Percentiles rank a stretch among this genome's conserved stretches.
Conservation (phyloP, 176 grass and related monocot species). For the Musa beccarii region DNA sequence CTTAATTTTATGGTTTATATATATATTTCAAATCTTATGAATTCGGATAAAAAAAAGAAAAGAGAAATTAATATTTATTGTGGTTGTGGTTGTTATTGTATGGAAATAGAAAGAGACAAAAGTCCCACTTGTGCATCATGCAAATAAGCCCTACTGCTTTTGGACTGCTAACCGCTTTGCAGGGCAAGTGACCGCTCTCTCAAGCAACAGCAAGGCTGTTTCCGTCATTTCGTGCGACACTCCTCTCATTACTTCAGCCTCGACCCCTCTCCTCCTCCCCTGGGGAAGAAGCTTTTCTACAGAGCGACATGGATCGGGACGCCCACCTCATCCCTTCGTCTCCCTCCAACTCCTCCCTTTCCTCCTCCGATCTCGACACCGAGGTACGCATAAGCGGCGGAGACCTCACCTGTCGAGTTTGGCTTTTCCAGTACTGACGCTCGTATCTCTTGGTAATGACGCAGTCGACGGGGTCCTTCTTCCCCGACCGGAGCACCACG, state of each 20-base stretch:
- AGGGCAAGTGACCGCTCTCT: no score
- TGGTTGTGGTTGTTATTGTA: no score
- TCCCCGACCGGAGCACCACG: slow-evolving; percentile 82
- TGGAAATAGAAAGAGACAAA: no score
- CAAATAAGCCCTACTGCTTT: no score
- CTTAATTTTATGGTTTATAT: no score
- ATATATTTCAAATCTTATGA: no score
- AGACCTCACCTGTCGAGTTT: background rate
- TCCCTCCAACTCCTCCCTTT: slow-evolving; percentile 66
- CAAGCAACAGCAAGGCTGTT: background rate
- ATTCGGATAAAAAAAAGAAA: no score
- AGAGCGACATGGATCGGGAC: slow-evolving; percentile 42
- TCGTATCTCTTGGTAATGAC: background rate
- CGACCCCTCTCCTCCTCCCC: background rate
- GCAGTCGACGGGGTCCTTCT: slow-evolving; percentile 96
- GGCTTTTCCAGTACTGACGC: background rate
- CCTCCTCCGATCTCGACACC: slow-evolving; percentile 96
- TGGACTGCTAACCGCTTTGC: no score
- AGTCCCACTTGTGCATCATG: no score
- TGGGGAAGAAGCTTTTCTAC: no score
- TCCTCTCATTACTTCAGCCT: background rate
- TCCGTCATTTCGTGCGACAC: background rate
- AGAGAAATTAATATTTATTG: no score
- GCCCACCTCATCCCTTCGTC: slow-evolving; percentile 60
- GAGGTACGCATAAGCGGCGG: slow-evolving; percentile 33